A percentile compares a stretch with the other conserved stretches of the same genome.
Evolutionary conservation across 352 stramenopile genomes (phyloP).

Genomic region (Pythium myriotylum): DNA sequence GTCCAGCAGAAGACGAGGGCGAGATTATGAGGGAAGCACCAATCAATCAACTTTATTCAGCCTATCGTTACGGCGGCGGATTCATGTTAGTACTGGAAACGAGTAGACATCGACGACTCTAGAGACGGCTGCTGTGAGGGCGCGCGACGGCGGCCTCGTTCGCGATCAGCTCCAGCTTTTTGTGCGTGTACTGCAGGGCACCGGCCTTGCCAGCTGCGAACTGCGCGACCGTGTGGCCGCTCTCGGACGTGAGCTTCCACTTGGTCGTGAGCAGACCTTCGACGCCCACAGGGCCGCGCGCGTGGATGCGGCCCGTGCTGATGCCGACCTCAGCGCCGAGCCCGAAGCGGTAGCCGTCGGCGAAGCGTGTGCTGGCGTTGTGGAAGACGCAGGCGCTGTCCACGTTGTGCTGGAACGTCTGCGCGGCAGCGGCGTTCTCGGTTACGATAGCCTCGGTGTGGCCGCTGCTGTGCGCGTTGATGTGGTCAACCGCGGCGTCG

Average conservation of each 20-base stretch:
- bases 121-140: conserved; percentile 72
- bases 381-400: conserved; percentile 98
- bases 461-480: conserved; percentile 95
- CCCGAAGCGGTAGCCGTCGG: conserved; percentile 97
- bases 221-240: conserved; percentile 81
- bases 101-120: conserved; percentile 16
- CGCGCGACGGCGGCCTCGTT: conserved; percentile 60
- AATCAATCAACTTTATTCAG: too few relatives aligned
- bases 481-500: conserved; percentile 93
- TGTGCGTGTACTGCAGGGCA: conserved; percentile 78
- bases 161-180: conserved; percentile 72
- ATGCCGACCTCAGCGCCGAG: conserved; percentile 98
- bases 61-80: too few relatives aligned
- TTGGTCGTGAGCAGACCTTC: conserved; percentile 98
- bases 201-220: conserved; percentile 40
- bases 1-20: too few relatives aligned
- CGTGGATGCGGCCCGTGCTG: conserved; percentile 96
- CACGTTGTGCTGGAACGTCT: conserved; percentile 80
- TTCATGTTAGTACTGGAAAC: too few relatives aligned
- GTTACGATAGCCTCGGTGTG: conserved; percentile 98
- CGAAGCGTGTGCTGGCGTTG: conserved; percentile 96
- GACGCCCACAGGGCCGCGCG: conserved; percentile 95
- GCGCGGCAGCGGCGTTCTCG: conserved; percentile 80
- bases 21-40: too few relatives aligned
- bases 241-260: conserved; percentile 93